Evolutionary conservation across 345 rosid genomes (phyloP).

Genomic region (Bruguiera sexangula): DNA sequence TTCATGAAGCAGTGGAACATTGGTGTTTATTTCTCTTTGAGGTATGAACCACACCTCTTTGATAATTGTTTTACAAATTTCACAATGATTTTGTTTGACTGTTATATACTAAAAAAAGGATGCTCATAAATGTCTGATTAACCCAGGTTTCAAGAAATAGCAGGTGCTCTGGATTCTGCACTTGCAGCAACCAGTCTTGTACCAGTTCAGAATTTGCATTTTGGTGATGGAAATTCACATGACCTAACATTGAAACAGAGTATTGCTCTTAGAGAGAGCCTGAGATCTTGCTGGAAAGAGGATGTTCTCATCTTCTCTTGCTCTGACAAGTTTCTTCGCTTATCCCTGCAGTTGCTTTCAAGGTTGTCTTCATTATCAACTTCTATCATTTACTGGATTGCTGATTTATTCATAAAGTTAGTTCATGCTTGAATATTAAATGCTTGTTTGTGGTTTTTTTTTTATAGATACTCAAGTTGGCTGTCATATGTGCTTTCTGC

Average conservation of each 20-base stretch:
- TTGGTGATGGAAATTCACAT: slow-evolving; percentile 37
- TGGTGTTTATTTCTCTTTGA: slow-evolving; percentile 89
- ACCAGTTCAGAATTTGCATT: slow-evolving; percentile 49
- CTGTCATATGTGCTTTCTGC: slow-evolving; percentile 75
- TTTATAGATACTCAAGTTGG: slow-evolving; percentile 74
- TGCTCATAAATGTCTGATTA: slow-evolving; percentile 16
- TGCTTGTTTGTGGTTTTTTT: slow-evolving; percentile 12
- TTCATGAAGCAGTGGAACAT: slow-evolving; percentile 97
- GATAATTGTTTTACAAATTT: not conserved
- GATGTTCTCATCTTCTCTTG: slow-evolving; percentile 84
- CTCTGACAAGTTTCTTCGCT: slow-evolving; percentile 96
- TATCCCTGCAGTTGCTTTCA: slow-evolving; percentile 87
- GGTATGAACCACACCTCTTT: slow-evolving; percentile 43
- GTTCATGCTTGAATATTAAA: not conserved
- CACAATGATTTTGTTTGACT: not conserved
- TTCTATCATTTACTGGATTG: not conserved
- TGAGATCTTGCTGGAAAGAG: slow-evolving; percentile 90
- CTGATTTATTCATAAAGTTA: not conserved
- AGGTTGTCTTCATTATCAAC: slow-evolving; percentile 47
- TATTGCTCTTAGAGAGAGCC: slow-evolving; percentile 67
- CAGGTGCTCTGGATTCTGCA: slow-evolving; percentile 83
- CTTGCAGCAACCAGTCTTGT: slow-evolving; percentile 61
- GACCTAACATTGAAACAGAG: slow-evolving; percentile 73
- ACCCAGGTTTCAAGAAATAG: slow-evolving; percentile 95
- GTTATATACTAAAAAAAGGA: not conserved